A percentile compares a stretch with the other conserved stretches of the same genome.
Conservation (phyloP, 176 grass and related monocot genomes). For the Eleusine coracana region DNA sequence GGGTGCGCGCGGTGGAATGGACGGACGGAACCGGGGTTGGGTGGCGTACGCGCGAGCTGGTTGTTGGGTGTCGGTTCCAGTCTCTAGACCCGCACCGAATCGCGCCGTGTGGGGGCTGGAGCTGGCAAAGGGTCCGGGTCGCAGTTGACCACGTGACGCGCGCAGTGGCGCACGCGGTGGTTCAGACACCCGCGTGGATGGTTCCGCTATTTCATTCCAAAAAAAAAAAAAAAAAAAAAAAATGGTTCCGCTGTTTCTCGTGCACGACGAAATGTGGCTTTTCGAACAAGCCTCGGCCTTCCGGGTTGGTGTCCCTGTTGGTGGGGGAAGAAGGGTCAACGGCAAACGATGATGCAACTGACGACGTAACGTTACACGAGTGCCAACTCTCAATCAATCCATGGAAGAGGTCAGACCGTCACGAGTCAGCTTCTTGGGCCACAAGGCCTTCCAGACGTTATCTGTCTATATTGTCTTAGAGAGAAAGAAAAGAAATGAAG, state of each 20-base stretch:
- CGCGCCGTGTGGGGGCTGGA: constrained; percentile 3
- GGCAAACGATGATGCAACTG: not conserved
- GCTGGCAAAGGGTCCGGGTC: not conserved
- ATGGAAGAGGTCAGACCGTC: not conserved
- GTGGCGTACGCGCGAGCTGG: not conserved
- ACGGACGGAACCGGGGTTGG: not conserved
- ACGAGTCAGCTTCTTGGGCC: not conserved
- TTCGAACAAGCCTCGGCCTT: not conserved
- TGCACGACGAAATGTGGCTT: constrained; percentile 12
- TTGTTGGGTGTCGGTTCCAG: constrained; percentile 18
- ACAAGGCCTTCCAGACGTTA: not conserved
- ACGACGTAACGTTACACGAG: not conserved
- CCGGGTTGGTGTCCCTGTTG: not conserved
- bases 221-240: too few relatives aligned
- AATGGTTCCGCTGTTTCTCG: not conserved
- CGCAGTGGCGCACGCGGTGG: constrained; percentile 9
- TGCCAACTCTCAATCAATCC: not conserved
- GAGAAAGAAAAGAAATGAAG: not conserved
- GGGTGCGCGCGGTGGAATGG: not conserved
- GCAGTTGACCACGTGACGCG: constrained; percentile 41
- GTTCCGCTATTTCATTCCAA: too few relatives aligned
- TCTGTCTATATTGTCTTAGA: not conserved
- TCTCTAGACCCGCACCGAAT: not conserved
- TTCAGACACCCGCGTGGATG: too few relatives aligned
- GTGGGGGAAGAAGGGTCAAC: not conserved